Percentiles rank a stretch among this genome's conserved stretches.
Evolutionary conservation across 2,329 filamentous ascomycete species (phyloP).

Genomic region (Hypomyces perniciosus): DNA sequence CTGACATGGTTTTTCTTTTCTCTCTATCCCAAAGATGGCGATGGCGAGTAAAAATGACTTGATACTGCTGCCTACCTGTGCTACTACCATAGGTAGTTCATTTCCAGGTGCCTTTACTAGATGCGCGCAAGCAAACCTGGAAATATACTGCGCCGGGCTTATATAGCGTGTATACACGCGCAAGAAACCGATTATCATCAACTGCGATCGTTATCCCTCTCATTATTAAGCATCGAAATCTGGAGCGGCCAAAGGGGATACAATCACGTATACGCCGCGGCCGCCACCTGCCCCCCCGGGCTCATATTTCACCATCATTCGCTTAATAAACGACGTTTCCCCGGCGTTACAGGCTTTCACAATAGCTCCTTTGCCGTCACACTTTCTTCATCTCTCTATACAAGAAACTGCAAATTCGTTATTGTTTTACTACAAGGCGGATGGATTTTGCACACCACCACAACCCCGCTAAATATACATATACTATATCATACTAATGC

Average conservation of each 20-base stretch:
- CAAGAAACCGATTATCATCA: no score
- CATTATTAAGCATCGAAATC: no score
- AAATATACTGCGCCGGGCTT: no score
- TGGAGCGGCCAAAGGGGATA: no score
- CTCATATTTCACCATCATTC: not conserved
- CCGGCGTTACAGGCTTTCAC: constrained; percentile 1
- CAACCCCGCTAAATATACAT: not conserved
- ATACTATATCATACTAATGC: constrained; percentile 15
- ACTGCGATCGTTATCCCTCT: no score
- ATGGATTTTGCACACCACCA: not conserved
- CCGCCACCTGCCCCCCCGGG: no score
- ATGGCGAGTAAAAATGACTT: constrained; percentile 26
- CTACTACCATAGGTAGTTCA: no score
- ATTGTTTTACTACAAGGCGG: not conserved
- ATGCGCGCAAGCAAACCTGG: no score
- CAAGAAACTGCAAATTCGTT: constrained; percentile 1
- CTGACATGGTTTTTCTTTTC: constrained; percentile 24
- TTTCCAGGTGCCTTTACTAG: no score
- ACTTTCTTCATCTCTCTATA: not conserved
- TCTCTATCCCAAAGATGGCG: constrained; percentile 28
- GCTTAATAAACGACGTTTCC: constrained; percentile 1
- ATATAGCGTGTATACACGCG: no score
- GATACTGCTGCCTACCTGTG: no score
- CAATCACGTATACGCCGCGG: no score
- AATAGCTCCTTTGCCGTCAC: not conserved